Base-by-base conservation (phyloP, 352 stramenopile species). In the Phytophthora constricta region DNA sequence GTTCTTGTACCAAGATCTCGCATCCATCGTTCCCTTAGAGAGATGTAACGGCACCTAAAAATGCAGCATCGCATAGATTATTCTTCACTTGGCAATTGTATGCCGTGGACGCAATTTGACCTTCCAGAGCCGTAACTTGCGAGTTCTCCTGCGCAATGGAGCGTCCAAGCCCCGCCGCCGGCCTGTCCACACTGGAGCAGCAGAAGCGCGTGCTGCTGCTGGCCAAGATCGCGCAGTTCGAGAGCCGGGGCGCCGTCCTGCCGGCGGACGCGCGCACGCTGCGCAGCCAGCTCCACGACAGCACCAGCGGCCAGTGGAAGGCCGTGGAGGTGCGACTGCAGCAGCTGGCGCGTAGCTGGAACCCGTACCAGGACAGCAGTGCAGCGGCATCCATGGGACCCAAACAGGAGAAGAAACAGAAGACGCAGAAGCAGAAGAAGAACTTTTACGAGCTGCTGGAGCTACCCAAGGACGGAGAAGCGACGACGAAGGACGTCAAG, bases 391-490 rank as follows among this genome's bases (percentile, higher is more conserved):
- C 77, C 33, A n/a, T n/a, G n/a, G n/a, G n/a, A n/a, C n/a, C n/a
- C n/a, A n/a, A n/a, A n/a, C n/a, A n/a, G n/a, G n/a, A n/a, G n/a
- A n/a, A n/a, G n/a, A n/a, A n/a, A 65, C 2, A 23, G n/a, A 43
- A 68, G 47, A 47, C 68, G 50, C 71, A 70, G 56, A 65, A 69
- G 53, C 68, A 69, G 48, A 87, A 87, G 54, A 61, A 86, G 17
- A 70, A 92, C 58, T 91, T 90, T 45, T 93, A 93, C 55, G 68
- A 85, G 60, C 45, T 93, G 47, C 31, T 93, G 33, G 52, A 76
- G 51, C 61, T 93, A 8, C 23, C 65, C 26, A 56, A 70, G 1
- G 58, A 71, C 19, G 48, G 53, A 8, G 56, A 62, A 11, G 71
- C 79, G 26, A 83, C 65, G 0, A 37, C 60, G 0, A 78, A 88